phyloP scores from a whole-genome alignment of 139 green algal species.

The Micractinium sp. region DNA sequence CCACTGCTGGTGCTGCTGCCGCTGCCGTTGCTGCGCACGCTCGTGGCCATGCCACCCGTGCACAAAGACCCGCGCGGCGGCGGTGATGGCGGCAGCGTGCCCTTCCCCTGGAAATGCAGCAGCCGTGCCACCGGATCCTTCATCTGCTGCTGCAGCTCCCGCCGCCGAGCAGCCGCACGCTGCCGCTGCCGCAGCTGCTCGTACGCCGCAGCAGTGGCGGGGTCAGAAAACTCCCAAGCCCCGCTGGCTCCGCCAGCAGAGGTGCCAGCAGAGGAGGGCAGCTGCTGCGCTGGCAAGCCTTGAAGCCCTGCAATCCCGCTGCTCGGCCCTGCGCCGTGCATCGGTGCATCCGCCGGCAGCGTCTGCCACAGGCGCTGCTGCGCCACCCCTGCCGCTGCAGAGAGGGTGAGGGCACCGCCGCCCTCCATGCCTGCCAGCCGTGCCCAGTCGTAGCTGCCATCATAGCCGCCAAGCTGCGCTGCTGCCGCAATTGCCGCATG shows the following conservation, averaged over 20 bases:
- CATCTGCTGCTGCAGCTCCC: not conserved
- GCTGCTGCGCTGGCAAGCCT: not conserved
- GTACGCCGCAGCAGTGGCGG: conserved; percentile 19
- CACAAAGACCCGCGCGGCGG: not conserved
- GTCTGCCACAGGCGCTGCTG: not conserved
- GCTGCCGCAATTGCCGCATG: not conserved
- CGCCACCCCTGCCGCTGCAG: not conserved
- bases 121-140: not conserved
- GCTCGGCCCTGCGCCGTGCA: not conserved
- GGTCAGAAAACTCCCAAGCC: conserved; percentile 6
- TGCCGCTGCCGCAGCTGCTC: conserved; percentile 9
- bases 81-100: not conserved
- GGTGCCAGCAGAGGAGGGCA: not conserved
- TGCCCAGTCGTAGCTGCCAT: not conserved
- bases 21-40: not conserved
- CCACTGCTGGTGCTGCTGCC: not conserved
- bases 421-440: not conserved
- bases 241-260: not conserved
- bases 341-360: not conserved
- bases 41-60: not conserved
- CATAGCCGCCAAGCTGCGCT: not conserved
- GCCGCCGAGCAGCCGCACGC: not conserved
- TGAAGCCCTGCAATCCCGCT: not conserved
- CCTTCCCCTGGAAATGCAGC: not conserved
- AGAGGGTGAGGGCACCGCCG: too few relatives aligned